Conservation (phyloP, 257 asterid genomes). For the Ehretia macrophylla region DNA sequence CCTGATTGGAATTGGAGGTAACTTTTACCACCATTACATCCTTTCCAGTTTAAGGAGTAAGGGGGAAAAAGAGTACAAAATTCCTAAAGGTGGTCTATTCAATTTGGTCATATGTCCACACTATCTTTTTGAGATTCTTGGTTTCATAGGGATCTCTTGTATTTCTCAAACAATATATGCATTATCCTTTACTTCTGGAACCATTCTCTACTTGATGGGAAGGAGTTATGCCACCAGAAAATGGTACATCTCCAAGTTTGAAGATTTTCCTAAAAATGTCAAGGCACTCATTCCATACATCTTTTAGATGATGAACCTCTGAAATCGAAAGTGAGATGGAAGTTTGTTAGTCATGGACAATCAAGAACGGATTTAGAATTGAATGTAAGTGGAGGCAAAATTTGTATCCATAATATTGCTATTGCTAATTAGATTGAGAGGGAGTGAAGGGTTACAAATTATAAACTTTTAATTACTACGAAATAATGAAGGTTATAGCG, state of each 20-base stretch:
- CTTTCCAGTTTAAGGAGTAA: conserved; percentile 44
- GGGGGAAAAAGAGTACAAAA: conserved; percentile 48
- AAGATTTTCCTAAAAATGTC: conserved; percentile 47
- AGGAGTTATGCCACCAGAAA: conserved; percentile 60
- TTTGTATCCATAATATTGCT: too few species aligned
- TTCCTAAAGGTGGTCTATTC: conserved; percentile 60
- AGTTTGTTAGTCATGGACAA: too few species aligned
- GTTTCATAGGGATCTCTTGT: conserved; percentile 51
- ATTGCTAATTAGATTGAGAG: too few species aligned
- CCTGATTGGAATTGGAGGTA: conserved; percentile 45
- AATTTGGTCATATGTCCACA: conserved; percentile 54
- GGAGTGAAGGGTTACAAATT: too few species aligned
- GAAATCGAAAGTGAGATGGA: too few species aligned
- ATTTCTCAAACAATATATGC: conserved; percentile 49
- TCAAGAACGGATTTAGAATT: too few species aligned
- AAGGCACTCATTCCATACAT: conserved; percentile 61
- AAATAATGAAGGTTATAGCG: too few species aligned
- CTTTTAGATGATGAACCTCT: conserved; percentile 18
- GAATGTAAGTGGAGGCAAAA: too few species aligned
- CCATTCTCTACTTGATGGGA: conserved; percentile 41
- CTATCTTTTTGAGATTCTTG: conserved; percentile 49
- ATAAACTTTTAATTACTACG: too few species aligned
- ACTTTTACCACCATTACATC: conserved; percentile 62
- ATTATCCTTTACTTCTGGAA: conserved; percentile 24
- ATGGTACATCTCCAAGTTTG: conserved; percentile 66